Evolutionary conservation across 345 rosid genomes (phyloP), one percentile per base, ranked within the genome.

Genomic region (Aquilaria malaccensis): DNA sequence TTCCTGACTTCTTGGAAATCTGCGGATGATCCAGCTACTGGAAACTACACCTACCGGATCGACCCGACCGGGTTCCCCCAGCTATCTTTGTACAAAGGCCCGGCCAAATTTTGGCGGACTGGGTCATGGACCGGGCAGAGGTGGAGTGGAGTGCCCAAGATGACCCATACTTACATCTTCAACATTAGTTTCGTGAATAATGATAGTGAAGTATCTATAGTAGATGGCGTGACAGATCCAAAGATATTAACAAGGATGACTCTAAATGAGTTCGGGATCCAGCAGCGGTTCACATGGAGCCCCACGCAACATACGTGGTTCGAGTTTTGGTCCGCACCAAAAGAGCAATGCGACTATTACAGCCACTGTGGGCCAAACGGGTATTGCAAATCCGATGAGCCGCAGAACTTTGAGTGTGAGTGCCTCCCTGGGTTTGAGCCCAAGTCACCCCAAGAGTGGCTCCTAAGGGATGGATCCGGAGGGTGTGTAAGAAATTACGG

Each of bases 361-460:
- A 37, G 62, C 13, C 69, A 73, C 33, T 93, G 97, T 48, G 98
- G 94, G 10, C 64, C 65, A 2, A 79, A 81, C 50, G 62, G 76
- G 65, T 72, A 69, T 2, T 85, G 92, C 14, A 74, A 83, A 65
- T 52, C 78, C 0, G 52, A 65, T 2, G 54, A 13, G 7, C 41
- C 73, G 0, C 82, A 64, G 1, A 59, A 60, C 58, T 79, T 72
- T 41, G 79, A 71, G 52, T 87, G 96, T 61, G 46, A 47, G 0
- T 91, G 97, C 67, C 48, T 86, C 6, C 92, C 91, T 0, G 96
- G 95, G 4, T 86, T 75, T 52, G 78, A 79, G 58, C 98, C 98
- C 11, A 81, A 61, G 55, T 74, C 51, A 2, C 72, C 72, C 0
- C 29, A 22, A 3, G 82, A 67, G 46, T 82, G 94, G 97, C 55